Evolutionary conservation across 352 stramenopile species (phyloP).

Genomic region (Blastocystis sp.): DNA sequence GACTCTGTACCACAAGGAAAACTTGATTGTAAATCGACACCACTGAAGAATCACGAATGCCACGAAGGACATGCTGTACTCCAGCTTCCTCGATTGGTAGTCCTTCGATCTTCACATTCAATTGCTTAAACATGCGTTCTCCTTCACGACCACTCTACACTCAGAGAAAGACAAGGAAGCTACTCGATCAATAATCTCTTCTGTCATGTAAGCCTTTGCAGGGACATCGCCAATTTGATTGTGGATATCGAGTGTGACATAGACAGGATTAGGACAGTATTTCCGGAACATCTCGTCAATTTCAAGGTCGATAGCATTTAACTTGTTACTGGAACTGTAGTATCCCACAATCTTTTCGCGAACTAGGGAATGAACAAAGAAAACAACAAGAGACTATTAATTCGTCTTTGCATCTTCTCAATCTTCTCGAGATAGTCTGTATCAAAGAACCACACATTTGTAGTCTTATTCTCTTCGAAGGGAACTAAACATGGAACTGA

Average conservation of each 20-base stretch:
- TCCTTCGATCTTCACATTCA: slow-evolving; percentile 60
- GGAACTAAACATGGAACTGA: slow-evolving; percentile 35
- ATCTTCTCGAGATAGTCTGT: slow-evolving; percentile 62
- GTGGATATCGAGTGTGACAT: slow-evolving; percentile 59
- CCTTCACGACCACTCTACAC: slow-evolving; percentile 51
- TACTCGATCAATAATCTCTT: slow-evolving; percentile 56
- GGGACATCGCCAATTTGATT: slow-evolving; percentile 56
- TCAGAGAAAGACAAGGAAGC: neutral
- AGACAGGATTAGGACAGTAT: slow-evolving; percentile 57
- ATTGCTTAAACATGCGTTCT: slow-evolving; percentile 48
- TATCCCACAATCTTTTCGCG: slow-evolving; percentile 55
- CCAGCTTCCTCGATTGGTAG: slow-evolving; percentile 59
- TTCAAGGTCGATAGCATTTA: slow-evolving; percentile 57
- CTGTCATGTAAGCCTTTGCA: slow-evolving; percentile 58
- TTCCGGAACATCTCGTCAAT: slow-evolving; percentile 62
- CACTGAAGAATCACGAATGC: slow-evolving; percentile 38
- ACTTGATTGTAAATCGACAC: slow-evolving; percentile 60
- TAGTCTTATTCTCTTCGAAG: slow-evolving; percentile 60
- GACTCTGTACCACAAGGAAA: neutral
- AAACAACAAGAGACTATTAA: slow-evolving; percentile 16
- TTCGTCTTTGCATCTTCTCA: slow-evolving; percentile 59
- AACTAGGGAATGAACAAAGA: slow-evolving; percentile 30
- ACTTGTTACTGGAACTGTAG: slow-evolving; percentile 60
- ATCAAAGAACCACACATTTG: slow-evolving; percentile 60
- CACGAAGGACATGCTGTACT: slow-evolving; percentile 51